Base-by-base conservation (phyloP, 805 yeast genomes). In the Vanderwaltozyma yarrowii region DNA sequence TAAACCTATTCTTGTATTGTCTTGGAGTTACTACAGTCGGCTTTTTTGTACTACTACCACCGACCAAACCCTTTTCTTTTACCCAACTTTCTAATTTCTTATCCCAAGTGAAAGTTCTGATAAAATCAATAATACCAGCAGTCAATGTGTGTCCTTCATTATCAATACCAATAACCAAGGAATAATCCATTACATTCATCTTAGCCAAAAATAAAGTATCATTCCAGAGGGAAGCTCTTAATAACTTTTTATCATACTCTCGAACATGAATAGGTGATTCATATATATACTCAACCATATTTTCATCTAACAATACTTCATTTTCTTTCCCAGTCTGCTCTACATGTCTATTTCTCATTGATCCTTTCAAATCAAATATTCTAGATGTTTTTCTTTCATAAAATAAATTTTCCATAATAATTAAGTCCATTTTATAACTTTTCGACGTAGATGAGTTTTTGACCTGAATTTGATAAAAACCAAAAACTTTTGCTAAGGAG, bases 131-230 rank as follows among this genome's bases (percentile, higher is more conserved):
- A 30, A 92, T 88, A 3, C 99, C 99, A 12, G 88, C 95, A 15
- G 87, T 86, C 27, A 92, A 66, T 38, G 79, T 79, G 36, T 72
- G 71, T 44, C 73, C 73, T 17, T 74, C 71, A 35, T 61, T 65
- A 54, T 92, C 95, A 30, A 92, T 84, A 0, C 97, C 99, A 42
- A 92, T 80, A 9, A 92, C 95, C 45, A 92, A 66, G 0, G 97
- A 89, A 54, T 92, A 92, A 59, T 92, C 99, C 99, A 92, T 92
- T 5, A 92, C 97, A 54, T 92, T 94, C 95, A 92, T 85, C 52
- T 94, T 92, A 3, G 95, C 87, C 38, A 92, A 64, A 56, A 92
- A 94, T 13, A 92, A 65, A 0, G 97, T 92, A 52, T 92, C 99
- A 54, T 94, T 92, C 81, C 94, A 92, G 21, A 92, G 62, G 0